Evolutionary conservation across 2,329 filamentous ascomycete genomes (phyloP), one percentile per base, ranked within the genome.

Genomic region (Coniochaeta pulveracea): DNA sequence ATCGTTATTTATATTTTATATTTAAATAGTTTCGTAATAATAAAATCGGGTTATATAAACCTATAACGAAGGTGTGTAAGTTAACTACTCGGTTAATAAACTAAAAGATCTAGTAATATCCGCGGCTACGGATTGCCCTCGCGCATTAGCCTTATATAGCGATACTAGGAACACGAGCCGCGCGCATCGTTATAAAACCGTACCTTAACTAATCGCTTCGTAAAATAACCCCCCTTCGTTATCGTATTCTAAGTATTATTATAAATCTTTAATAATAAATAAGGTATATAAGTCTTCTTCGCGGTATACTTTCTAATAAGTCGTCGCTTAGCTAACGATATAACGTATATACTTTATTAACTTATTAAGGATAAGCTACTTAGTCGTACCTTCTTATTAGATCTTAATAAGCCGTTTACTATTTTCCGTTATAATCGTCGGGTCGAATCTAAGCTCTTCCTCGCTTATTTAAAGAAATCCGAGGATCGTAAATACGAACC

Each of bases 1-100:
- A 38, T 61, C 49, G 41, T 63, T 52, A 33, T 50, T 47, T 23
- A 26, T 37, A 18, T 41, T 45, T 21, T 39, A 32, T 11, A 64
- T 35, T 21, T 42, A 42, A 33, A 64, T 56, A 19, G 51, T 64
- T 40, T 61, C 49, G 40, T 62, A 50, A 41, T 61, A 39, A 47
- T 61, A 64, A 37, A 65, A 56, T 36, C 54, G 47, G 22, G 57
- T 54, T n/a, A 65, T 46, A 30, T 64, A 58, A 1, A n/a, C n/a
- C n/a, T n/a, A n/a, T n/a, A n/a, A n/a, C n/a, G n/a, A n/a, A n/a
- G n/a, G n/a, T n/a, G n/a, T n/a, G n/a, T n/a, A n/a, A n/a, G n/a
- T n/a, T n/a, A n/a, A n/a, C n/a, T n/a, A n/a, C n/a, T n/a, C n/a
- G n/a, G n/a, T n/a, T n/a, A n/a, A n/a, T n/a, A n/a, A n/a, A n/a